Evolutionary conservation across 768 basidiomycete species (phyloP).

Genomic region (Tylopilus rubrobrunneus): DNA sequence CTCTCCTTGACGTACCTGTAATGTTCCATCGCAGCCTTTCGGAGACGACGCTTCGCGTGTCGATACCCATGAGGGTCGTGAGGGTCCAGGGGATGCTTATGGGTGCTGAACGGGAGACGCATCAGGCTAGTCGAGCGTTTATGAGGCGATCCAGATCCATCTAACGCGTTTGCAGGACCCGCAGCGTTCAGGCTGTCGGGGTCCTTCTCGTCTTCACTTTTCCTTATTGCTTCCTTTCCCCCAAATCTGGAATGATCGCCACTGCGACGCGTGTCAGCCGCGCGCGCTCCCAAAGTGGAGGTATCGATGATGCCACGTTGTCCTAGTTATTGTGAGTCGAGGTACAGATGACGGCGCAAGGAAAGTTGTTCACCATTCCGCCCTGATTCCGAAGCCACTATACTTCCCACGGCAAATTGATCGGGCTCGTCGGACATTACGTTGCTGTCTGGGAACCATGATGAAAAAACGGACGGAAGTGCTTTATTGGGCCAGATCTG

Average conservation of each 20-base stretch:
- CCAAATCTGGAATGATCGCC: background rate
- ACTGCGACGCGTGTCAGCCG: background rate
- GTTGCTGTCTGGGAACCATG: background rate
- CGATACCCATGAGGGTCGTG: constrained; percentile 80
- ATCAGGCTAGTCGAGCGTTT: background rate
- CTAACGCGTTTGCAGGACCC: background rate
- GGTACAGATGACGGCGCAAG: background rate
- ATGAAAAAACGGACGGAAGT: constrained; percentile 3
- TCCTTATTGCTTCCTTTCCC: background rate
- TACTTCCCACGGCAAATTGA: background rate
- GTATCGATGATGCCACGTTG: background rate
- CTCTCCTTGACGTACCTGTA: constrained; percentile 51
- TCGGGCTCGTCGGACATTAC: background rate
- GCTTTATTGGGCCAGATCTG: constrained; percentile 12
- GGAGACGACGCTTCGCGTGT: constrained; percentile 80
- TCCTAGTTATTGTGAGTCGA: background rate
- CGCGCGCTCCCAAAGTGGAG: background rate
- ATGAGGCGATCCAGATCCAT: background rate
- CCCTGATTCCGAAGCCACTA: background rate
- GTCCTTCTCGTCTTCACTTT: background rate
- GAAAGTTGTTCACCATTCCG: background rate
- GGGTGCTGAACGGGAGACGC: background rate
- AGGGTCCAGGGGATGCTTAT: constrained; percentile 39
- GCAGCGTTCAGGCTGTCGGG: background rate
- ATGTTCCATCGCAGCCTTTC: constrained; percentile 77